These are phyloP conservation scores for Suillus sp. DNA, from an alignment of 768 basidiomycete species.

Conservation along the genomic window DNA sequence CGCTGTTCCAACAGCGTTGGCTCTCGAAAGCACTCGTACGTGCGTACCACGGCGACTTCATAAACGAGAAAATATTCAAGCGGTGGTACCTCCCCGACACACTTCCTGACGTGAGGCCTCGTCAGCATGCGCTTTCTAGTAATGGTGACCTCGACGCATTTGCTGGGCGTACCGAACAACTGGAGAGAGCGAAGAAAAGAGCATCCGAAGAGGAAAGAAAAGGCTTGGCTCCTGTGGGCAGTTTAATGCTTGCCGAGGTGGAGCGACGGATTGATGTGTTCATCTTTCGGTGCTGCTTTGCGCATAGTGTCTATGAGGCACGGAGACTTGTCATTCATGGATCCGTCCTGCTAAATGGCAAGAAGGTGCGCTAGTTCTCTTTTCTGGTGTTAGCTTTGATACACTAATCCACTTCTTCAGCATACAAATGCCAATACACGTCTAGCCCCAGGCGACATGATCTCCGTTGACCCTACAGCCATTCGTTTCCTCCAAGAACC, in stretches of 20 bases:
- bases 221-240: conserved; percentile 86
- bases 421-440: conserved; percentile 83
- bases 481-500: conserved; percentile 69
- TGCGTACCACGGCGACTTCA: conserved; percentile 95
- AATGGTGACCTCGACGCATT: conserved; percentile 55
- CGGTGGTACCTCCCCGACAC: conserved; percentile 90
- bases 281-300: conserved; percentile 87
- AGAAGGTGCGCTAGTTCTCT: conserved; percentile 58
- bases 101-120: conserved; percentile 83
- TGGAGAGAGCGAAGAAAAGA: conserved; percentile 46
- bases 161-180: conserved; percentile 51
- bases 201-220: conserved; percentile 55
- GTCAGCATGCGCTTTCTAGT: conserved; percentile 31
- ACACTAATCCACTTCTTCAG: conserved; percentile 41
- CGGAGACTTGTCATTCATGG: conserved; percentile 85
- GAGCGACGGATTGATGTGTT: conserved; percentile 93
- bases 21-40: conserved; percentile 81
- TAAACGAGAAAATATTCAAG: conserved; percentile 91
- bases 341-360: conserved; percentile 85
- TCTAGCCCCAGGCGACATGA: conserved; percentile 92
- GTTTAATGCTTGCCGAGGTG: conserved; percentile 94
- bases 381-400: neutral
- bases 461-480: conserved; percentile 80
- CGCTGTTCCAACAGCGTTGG: conserved; percentile 86
- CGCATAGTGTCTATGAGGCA: conserved; percentile 88